A percentile compares a stretch with the other conserved stretches of the same genome.
These are phyloP conservation scores for Erythrobasidium hasegawianum DNA, from an alignment of 1,284 basidiomycete species.

Conservation along the genomic window DNA sequence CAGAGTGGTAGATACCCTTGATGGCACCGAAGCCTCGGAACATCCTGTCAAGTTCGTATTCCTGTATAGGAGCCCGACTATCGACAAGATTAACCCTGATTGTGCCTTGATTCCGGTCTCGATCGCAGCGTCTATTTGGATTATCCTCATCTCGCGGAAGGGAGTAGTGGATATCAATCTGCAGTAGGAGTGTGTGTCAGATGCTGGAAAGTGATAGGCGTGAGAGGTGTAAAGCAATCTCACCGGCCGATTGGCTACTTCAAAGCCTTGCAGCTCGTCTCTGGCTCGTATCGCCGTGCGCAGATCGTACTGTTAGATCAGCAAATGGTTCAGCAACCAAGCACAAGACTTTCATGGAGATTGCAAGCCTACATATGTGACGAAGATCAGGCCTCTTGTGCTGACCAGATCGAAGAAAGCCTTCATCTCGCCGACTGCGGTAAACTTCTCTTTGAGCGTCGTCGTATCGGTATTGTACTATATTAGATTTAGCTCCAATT, in stretches of 20 bases:
- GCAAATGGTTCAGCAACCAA: not conserved
- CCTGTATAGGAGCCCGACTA: slow-evolving; percentile 66
- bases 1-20: slow-evolving; percentile 62
- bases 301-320: slow-evolving; percentile 67
- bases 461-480: slow-evolving; percentile 78
- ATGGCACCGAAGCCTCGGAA: slow-evolving; percentile 87
- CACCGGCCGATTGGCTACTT: slow-evolving; percentile 65
- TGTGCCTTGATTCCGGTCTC: slow-evolving; percentile 87
- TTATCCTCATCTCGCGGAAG: slow-evolving; percentile 80
- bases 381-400: slow-evolving; percentile 93
- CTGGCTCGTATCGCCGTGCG: slow-evolving; percentile 85
- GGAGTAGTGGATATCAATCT: slow-evolving; percentile 98
- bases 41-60: slow-evolving; percentile 73
- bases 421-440: slow-evolving; percentile 89
- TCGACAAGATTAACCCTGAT: slow-evolving; percentile 71
- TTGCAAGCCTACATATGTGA: slow-evolving; percentile 75
- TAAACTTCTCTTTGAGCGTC: slow-evolving; percentile 77
- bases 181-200: slow-evolving; percentile 28
- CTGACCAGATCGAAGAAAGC: slow-evolving; percentile 92
- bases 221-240: not conserved
- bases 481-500: not conserved
- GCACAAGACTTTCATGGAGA: not conserved
- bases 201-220: too few relatives aligned
- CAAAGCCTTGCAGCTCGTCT: slow-evolving; percentile 77
- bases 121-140: slow-evolving; percentile 62